These are phyloP conservation scores for Epichloe sibirici DNA, from an alignment of 2,329 filamentous ascomycete genomes.

Conservation along the genomic window DNA sequence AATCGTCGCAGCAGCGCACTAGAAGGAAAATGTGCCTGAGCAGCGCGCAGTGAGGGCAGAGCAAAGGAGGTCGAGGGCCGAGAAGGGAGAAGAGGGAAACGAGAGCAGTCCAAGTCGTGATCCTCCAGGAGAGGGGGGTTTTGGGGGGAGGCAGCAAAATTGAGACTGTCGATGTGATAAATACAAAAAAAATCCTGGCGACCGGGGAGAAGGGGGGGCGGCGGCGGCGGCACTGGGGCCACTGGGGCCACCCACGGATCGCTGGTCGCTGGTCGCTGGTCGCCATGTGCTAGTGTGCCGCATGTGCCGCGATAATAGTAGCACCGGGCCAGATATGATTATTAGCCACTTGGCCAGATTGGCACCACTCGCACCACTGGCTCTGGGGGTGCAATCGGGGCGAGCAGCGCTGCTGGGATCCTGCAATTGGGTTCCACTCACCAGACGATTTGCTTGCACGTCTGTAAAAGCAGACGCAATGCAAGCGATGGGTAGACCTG, in stretches of 20 bases:
- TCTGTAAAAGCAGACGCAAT: no score
- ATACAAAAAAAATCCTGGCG: background rate
- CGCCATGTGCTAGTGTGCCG: background rate
- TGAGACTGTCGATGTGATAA: background rate
- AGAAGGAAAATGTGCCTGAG: conserved; percentile 3
- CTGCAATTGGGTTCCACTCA: no score
- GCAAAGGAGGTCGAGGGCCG: conserved; percentile 6
- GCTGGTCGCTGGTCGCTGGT: background rate
- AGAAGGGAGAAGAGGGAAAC: conserved; percentile 8
- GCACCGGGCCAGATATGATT: background rate
- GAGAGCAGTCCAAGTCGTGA: background rate
- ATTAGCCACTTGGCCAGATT: background rate
- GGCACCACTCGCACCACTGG: no score
- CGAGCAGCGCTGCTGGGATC: no score
- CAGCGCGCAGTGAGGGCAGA: conserved; percentile 5
- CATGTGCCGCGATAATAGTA: background rate
- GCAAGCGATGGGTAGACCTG: no score
- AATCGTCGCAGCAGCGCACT: background rate
- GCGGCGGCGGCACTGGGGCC: background rate
- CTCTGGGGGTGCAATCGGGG: no score
- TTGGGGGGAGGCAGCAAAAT: background rate
- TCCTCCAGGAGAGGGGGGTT: conserved; percentile 3
- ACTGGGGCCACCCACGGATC: background rate
- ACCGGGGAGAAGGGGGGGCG: background rate
- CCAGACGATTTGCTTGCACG: no score